Percentiles rank a stretch among this genome's conserved stretches.
Conservation (phyloP, 129 eudicot genomes). For the Pseudognaphalium luteoalbum region DNA sequence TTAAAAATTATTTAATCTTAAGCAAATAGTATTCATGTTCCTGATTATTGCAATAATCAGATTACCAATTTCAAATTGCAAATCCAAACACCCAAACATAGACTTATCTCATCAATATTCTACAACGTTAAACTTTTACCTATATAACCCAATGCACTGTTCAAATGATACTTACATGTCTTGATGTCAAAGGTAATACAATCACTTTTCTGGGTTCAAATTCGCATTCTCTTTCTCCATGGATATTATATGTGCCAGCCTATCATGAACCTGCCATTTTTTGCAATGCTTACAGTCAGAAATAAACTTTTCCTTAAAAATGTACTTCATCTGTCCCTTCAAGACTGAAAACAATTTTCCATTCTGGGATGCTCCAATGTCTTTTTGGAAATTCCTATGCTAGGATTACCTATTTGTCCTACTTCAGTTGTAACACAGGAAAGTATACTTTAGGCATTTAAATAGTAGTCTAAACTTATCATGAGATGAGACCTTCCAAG, state of each 20-base stretch:
- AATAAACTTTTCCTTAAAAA: not conserved
- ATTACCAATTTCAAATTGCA: not conserved
- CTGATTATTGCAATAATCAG: not conserved
- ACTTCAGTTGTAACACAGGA: not conserved
- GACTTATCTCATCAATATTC: not conserved
- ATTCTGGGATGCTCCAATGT: not conserved
- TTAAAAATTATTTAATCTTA: too few relatives aligned
- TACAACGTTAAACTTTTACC: not conserved
- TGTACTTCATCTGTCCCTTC: not conserved
- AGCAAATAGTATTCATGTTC: not conserved
- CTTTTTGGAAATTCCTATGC: not conserved
- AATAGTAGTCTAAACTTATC: not conserved
- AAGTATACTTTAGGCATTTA: not conserved
- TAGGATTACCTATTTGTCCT: conserved; percentile 3
- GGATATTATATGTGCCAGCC: conserved; percentile 72
- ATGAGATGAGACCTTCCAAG: not conserved
- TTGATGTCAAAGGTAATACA: conserved; percentile 2
- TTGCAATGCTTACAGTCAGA: not conserved
- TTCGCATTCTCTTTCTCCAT: conserved; percentile 88
- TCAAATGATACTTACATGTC: conserved; percentile 8
- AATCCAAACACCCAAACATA: not conserved
- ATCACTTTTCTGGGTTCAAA: conserved; percentile 46
- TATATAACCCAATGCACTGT: not conserved
- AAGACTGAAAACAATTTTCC: not conserved
- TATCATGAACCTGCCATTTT: conserved; percentile 66